phyloP scores from a whole-genome alignment of 768 basidiomycete species.

The Pisolithus tinctorius region DNA sequence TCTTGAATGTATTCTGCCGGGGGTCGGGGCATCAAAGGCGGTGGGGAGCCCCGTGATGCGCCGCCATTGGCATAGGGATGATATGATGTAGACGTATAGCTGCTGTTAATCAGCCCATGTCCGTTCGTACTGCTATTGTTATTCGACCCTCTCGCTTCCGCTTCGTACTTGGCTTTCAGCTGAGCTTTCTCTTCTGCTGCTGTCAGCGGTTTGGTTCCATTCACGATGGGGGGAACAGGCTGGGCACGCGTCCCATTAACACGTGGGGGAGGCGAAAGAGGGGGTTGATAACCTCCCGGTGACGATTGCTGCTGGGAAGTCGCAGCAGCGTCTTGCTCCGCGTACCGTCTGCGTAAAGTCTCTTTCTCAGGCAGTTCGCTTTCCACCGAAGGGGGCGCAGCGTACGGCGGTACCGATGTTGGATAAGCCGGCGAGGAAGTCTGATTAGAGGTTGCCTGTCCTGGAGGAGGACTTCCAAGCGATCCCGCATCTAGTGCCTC shows the following conservation, averaged over 20 bases:
- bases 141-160: conserved; percentile 34
- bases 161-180: conserved; percentile 56
- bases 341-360: conserved; percentile 46
- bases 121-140: not conserved
- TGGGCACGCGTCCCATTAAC: conserved; percentile 24
- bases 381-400: conserved; percentile 15
- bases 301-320: conserved; percentile 13
- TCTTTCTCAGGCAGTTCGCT: conserved; percentile 48
- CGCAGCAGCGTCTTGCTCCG: conserved; percentile 44
- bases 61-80: conserved; percentile 14
- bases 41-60: conserved; percentile 12
- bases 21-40: conserved; percentile 60
- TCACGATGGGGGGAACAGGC: conserved; percentile 21
- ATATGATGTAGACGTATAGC: conserved; percentile 10
- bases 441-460: conserved; percentile 9
- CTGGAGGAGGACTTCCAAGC: conserved; percentile 12
- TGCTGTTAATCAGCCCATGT: no score
- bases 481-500: conserved; percentile 63
- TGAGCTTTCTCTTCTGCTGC: conserved; percentile 79
- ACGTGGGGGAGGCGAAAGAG: conserved; percentile 21
- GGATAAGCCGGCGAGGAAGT: conserved; percentile 13
- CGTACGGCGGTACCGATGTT: conserved; percentile 18
- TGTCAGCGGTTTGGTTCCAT: conserved; percentile 37
- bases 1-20: conserved; percentile 77
- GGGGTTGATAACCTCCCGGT: conserved; percentile 8